Evolutionary conservation across 257 asterid species (phyloP).

Genomic region (Solanum virginianum): DNA sequence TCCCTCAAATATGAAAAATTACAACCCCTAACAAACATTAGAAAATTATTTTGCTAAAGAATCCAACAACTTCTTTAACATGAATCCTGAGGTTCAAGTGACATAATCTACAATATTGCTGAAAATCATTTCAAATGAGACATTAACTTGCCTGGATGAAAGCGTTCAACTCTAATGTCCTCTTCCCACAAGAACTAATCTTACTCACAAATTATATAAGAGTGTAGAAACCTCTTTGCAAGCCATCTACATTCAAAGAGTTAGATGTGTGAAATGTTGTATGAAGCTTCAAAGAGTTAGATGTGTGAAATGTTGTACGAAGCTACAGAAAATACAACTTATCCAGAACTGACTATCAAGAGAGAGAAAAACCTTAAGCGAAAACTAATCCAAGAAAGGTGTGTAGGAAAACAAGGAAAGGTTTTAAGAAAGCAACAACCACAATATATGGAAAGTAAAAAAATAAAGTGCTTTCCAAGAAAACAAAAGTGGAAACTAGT

Average conservation of each 20-base stretch:
- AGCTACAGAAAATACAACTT: background rate
- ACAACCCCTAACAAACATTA: background rate
- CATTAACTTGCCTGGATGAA: conserved; percentile 44
- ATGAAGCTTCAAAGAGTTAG: no score
- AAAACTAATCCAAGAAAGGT: background rate
- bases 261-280: background rate
- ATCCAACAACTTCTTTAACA: background rate
- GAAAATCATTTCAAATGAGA: background rate
- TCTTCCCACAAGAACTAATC: conserved; percentile 82
- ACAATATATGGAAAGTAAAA: background rate
- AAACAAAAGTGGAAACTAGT: background rate
- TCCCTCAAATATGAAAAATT: background rate
- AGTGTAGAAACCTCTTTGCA: conserved; percentile 78
- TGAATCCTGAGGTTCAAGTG: background rate
- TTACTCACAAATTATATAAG: conserved; percentile 60
- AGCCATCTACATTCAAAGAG: conserved; percentile 46
- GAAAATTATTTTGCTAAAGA: background rate
- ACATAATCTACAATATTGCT: background rate
- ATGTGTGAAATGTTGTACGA: background rate
- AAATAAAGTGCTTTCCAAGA: background rate
- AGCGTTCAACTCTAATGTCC: conserved; percentile 60
- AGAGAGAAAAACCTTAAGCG: background rate
- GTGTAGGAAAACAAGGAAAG: background rate
- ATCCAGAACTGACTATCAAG: background rate
- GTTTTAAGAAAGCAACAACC: background rate